Conservation (phyloP, 148 eudicot species). For the Tetragonia tetragonoides region DNA sequence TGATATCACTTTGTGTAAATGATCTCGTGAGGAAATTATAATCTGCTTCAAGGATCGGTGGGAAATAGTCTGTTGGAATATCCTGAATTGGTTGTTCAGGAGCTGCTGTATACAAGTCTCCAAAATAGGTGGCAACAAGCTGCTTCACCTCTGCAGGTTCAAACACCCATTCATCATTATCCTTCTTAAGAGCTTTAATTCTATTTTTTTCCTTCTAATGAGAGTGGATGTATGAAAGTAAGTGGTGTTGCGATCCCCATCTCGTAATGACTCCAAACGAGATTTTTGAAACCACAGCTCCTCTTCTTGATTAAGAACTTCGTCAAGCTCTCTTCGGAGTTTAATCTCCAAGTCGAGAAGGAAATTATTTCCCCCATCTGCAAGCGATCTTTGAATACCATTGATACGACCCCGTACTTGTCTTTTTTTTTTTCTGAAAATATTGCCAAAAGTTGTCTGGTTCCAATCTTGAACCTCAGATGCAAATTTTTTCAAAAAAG, state of each 20-base stretch:
- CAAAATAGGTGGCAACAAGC: not conserved
- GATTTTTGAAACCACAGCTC: conserved; percentile 7
- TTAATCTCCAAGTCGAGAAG: not conserved
- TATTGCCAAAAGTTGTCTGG: not conserved
- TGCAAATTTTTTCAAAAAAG: not conserved
- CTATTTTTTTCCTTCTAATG: not conserved
- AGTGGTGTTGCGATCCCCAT: conserved; percentile 2
- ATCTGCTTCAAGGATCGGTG: too few species aligned
- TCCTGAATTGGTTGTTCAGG: too few species aligned
- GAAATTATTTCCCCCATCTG: too few species aligned
- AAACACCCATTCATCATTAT: not conserved
- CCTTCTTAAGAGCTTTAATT: not conserved
- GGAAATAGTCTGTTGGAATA: too few species aligned
- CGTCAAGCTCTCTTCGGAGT: not conserved
- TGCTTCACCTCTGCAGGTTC: not conserved
- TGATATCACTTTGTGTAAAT: too few species aligned
- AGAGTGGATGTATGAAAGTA: not conserved
- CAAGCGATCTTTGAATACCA: not conserved
- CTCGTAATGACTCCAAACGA: not conserved
- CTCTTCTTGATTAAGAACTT: not conserved
- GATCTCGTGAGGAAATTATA: too few species aligned
- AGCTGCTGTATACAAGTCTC: too few species aligned
- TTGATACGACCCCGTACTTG: not conserved
- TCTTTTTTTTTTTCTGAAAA: not conserved
- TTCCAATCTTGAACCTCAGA: not conserved